Base-by-base conservation (phyloP, 163 green algal genomes). In the Botryococcus braunii region DNA sequence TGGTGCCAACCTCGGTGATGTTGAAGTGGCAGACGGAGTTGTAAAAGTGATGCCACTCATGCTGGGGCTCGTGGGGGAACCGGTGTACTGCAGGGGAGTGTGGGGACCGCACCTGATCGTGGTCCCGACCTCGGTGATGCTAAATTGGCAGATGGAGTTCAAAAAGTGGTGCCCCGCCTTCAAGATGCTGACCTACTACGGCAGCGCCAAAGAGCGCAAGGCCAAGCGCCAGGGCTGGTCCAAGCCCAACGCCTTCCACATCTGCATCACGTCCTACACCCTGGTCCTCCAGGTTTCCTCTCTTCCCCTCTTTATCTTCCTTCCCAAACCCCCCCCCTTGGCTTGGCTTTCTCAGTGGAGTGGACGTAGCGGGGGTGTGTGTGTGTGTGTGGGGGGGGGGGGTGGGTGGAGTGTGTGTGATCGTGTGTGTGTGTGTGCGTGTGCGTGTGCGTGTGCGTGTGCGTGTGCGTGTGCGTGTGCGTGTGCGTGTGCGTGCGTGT, bases 111-210 rank as follows among this genome's bases (percentile, higher is more conserved):
- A 99, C 81, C 79, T 99, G 49, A 89, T 99, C 11, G 93, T 99
- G n/a, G 94, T 98, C 70, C 93, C 93, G 46, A 98, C 94, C 21
- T 85, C 69, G 23, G 81, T 99, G 60, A 99, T 99, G 93, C 85
- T 99, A 38, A 99, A 99, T 80, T 99, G 94, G 94, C 92, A 99
- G 83, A 97, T 78, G 66, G 91, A 97, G 86, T 92, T 96, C 84
- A 95, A 95, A 72, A 95, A 95, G 78, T 97, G 86, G 85, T 96
- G 93, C 83, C 92, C 94, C 40, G 94, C 90, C 50, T 98, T 99
- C 84, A 97, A 97, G 77, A 77, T 99, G 68, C 85, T 99, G 3
- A 99, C 94, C 66, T 99, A 99, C 83, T 99, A 91, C 61, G 90
- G 89, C 74, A 81, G 43, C 31, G 82, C 75, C 27, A 97, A 97